Base-by-base conservation (phyloP, 306 rosid genomes). In the Rubus parviflorus region DNA sequence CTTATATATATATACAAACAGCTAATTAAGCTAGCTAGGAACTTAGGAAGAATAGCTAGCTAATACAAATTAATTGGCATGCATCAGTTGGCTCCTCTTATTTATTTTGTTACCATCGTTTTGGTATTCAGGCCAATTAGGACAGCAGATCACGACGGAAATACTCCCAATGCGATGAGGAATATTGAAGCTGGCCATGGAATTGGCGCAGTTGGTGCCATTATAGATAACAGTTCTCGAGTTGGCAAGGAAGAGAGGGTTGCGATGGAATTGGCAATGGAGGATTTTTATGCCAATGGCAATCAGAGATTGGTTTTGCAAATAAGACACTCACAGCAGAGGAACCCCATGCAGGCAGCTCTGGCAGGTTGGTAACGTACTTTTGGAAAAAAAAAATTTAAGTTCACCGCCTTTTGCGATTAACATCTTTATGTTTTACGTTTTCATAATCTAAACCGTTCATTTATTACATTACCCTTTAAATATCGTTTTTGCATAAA, bases 231-330 rank as follows among this genome's bases (percentile, higher is more conserved):
- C 20, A 75, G 74, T 69, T 72, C 80, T 13, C 86, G 89, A 8
- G 68, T 42, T 54, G 88, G 93, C 11, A 83, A 85, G 60, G 90
- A 89, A 78, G 80, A 83, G 74, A 73, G 35, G 47, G 79, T 89
- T 68, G 91, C 91, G 13, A 85, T 87, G 72, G 66, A 78, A n/a
- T 75, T 87, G 81, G 91, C 89, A 20, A 2, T 81, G 25, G 72
- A 87, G 56, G 86, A 87, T 52, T 73, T 81, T 69, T 40, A 22
- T 72, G 41, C 68, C 45, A 25, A 37, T 7, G 56, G 41, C 68
- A 80, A 83, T 69, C 87, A 40, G 49, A 83, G 41, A 1, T 69
- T 80, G 64, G 70, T 9, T 77, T 63, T 85, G 4, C 77, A 63
- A 8, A 22, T 83, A 23, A 79, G 6, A 67, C 69, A 79, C 80